phyloP scores from a whole-genome alignment of 2,329 filamentous ascomycete genomes.

The Neodidymelliopsis sp. region DNA sequence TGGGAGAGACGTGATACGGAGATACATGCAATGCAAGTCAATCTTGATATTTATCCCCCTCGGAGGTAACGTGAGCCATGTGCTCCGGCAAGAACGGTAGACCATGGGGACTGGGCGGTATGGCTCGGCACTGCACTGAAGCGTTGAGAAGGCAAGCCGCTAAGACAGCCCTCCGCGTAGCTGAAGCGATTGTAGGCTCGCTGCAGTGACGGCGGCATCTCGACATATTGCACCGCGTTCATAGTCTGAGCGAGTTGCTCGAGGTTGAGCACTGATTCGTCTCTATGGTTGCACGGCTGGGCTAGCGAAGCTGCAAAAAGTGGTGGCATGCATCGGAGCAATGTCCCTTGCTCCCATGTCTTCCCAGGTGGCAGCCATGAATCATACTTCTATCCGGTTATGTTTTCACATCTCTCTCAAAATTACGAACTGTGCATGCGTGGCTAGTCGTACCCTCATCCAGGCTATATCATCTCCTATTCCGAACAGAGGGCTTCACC shows the following conservation, averaged over 20 bases:
- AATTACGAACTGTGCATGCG: slow-evolving; percentile 24
- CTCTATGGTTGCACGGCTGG: slow-evolving; percentile 33
- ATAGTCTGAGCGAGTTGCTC: slow-evolving; percentile 32
- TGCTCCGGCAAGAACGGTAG: slow-evolving; percentile 38
- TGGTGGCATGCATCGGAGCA: slow-evolving; percentile 43
- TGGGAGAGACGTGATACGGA: slow-evolving; percentile 37
- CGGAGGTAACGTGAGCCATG: slow-evolving; percentile 42
- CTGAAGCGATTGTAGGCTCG: slow-evolving; percentile 36
- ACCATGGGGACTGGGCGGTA: slow-evolving; percentile 25
- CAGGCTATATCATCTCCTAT: slow-evolving; percentile 8
- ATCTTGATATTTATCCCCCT: slow-evolving; percentile 43
- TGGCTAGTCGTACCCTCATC: slow-evolving; percentile 8
- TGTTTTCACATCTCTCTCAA: slow-evolving; percentile 16
- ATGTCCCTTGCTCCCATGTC: slow-evolving; percentile 39
- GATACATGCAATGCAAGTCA: slow-evolving; percentile 46
- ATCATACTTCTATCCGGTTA: slow-evolving; percentile 26
- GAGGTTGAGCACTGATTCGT: slow-evolving; percentile 34
- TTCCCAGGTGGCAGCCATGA: slow-evolving; percentile 30
- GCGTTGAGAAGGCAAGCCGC: slow-evolving; percentile 24
- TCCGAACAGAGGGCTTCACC: slow-evolving; percentile 1
- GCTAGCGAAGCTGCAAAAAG: slow-evolving; percentile 32
- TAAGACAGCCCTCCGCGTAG: slow-evolving; percentile 27
- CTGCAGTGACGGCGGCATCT: slow-evolving; percentile 40
- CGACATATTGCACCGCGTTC: slow-evolving; percentile 44
- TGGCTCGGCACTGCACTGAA: slow-evolving; percentile 30